Conservation (phyloP, 1,284 basidiomycete species). For the Pascua guehoae region DNA sequence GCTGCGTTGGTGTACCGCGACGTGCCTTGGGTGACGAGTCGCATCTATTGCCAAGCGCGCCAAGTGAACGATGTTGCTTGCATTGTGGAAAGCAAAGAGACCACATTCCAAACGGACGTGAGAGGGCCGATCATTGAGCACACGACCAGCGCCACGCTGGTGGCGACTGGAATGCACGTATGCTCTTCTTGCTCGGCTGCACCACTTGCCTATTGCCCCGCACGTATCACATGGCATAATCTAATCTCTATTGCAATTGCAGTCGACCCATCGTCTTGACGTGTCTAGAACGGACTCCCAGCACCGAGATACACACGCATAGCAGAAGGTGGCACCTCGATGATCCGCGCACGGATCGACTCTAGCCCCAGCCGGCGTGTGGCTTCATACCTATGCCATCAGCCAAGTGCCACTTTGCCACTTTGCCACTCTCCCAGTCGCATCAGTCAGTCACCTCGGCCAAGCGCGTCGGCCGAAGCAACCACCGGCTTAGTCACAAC, state of each 20-base stretch:
- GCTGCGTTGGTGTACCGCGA: too few relatives aligned
- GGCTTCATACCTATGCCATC: slow-evolving; percentile 42
- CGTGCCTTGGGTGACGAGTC: too few relatives aligned
- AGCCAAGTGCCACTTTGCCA: neutral
- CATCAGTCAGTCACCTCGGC: neutral
- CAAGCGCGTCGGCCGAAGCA: neutral
- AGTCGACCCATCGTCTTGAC: too few relatives aligned
- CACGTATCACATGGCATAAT: neutral
- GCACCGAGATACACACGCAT: slow-evolving; percentile 48
- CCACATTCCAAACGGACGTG: too few relatives aligned
- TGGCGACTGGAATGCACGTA: neutral
- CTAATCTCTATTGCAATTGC: neutral
- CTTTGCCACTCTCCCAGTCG: neutral
- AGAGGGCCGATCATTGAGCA: too few relatives aligned
- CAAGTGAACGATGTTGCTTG: too few relatives aligned
- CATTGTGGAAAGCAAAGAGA: too few relatives aligned
- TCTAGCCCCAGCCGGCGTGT: slow-evolving; percentile 43
- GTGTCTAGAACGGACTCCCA: slow-evolving; percentile 41
- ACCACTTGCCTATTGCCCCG: too few relatives aligned
- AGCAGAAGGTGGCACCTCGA: slow-evolving; percentile 46
- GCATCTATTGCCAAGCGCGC: too few relatives aligned
- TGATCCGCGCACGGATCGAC: slow-evolving; percentile 47
- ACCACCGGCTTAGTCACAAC: neutral
- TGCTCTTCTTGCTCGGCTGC: neutral
- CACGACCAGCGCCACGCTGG: too few relatives aligned